These are phyloP conservation scores for Linnemannia schmuckeri DNA, from an alignment of 192 early-diverging fungal genomes.

Conservation along the genomic window DNA sequence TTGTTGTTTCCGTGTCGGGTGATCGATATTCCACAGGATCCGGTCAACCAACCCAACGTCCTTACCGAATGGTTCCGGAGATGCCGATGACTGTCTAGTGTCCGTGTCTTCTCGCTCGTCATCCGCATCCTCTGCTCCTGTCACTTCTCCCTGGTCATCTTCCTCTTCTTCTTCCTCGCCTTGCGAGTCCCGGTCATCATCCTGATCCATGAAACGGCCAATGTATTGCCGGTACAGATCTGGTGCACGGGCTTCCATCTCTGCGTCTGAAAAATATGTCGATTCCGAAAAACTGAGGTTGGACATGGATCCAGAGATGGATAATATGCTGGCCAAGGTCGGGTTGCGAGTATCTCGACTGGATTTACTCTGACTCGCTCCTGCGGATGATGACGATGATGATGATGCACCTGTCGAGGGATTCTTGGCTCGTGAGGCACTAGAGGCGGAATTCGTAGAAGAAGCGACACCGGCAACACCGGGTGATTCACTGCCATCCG, in stretches of 20 bases:
- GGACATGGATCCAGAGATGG: conserved; percentile 53
- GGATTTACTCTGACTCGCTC: not conserved
- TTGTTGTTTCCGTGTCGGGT: conserved; percentile 22
- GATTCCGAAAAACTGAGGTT: conserved; percentile 52
- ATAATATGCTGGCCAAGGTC: conserved; percentile 36
- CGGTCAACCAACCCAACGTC: conserved; percentile 41
- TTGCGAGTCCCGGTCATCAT: conserved; percentile 15
- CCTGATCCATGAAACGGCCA: conserved; percentile 50
- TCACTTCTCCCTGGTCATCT: not conserved
- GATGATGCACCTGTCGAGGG: not conserved
- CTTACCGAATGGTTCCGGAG: conserved; percentile 29
- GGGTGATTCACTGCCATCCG: not conserved
- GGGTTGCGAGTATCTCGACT: conserved; percentile 12
- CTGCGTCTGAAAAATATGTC: conserved; percentile 54
- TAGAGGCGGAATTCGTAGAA: not conserved
- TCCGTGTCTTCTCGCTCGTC: conserved; percentile 14
- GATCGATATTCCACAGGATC: conserved; percentile 47
- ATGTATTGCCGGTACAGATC: conserved; percentile 54
- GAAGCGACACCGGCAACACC: not conserved
- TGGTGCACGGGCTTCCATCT: conserved; percentile 47
- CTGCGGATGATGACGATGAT: not conserved
- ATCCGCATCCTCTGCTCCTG: conserved; percentile 22
- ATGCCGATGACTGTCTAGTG: not conserved
- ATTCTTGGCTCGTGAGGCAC: not conserved
- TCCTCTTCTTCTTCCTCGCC: conserved; percentile 8